Evolutionary conservation across 2,329 filamentous ascomycete species (phyloP).

Genomic region (Ophiostoma himal-ulmi): DNA sequence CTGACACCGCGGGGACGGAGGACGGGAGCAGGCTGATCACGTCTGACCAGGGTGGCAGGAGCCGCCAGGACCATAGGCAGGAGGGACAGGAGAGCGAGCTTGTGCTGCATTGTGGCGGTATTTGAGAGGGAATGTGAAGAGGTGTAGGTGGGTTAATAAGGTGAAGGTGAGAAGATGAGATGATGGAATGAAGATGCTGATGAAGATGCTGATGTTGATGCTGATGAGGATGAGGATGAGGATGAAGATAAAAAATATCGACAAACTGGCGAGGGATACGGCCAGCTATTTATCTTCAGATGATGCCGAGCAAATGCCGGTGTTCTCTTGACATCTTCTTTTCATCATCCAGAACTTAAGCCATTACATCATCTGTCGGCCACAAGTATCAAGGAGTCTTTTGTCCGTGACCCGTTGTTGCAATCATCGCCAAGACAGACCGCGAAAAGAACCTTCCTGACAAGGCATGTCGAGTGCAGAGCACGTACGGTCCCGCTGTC

Average conservation of each 20-base stretch:
- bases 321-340: not conserved
- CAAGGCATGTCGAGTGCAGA: constrained; percentile 17
- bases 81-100: constrained; percentile 34
- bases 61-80: constrained; percentile 13
- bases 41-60: not conserved
- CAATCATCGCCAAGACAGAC: constrained; percentile 5
- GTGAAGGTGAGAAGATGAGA: not conserved
- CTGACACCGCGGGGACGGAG: constrained; percentile 40
- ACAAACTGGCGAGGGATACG: not conserved
- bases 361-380: not conserved
- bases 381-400: not conserved
- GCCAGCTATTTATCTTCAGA: constrained; percentile 8
- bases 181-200: not conserved
- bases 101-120: constrained; percentile 9
- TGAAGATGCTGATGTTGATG: not conserved
- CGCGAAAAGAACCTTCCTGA: constrained; percentile 18
- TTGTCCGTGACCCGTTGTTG: not conserved
- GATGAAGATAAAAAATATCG: too few relatives aligned
- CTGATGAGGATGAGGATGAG: constrained; percentile 3
- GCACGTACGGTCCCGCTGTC: constrained; percentile 2
- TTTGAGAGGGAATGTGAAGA: constrained; percentile 7
- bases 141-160: constrained; percentile 22
- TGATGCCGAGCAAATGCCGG: not conserved
- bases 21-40: constrained; percentile 17
- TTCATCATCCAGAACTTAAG: not conserved